Percentiles rank a stretch among this genome's conserved stretches.
Conservation (phyloP, 306 rosid genomes). For the Inga oerstediana region DNA sequence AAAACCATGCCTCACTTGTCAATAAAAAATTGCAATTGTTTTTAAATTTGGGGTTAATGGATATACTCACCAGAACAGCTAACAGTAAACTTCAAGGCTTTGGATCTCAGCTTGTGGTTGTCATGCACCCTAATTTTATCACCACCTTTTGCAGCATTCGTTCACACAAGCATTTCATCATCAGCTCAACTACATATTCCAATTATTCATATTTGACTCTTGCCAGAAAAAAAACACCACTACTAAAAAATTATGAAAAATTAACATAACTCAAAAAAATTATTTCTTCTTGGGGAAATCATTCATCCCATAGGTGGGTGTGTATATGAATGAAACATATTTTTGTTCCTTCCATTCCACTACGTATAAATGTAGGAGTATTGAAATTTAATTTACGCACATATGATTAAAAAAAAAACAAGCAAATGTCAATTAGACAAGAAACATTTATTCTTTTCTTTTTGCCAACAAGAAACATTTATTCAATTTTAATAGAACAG, state of each 20-base stretch:
- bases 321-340: not conserved
- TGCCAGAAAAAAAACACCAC: not conserved
- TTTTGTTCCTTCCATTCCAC: too few relatives aligned
- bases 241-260: too few relatives aligned
- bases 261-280: too few relatives aligned
- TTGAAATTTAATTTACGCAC: not conserved
- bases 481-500: not conserved
- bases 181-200: not conserved
- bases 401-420: too few relatives aligned
- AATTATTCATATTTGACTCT: not conserved
- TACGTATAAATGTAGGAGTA: not conserved
- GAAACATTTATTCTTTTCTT: too few relatives aligned
- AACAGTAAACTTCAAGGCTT: slow-evolving; percentile 51
- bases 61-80: slow-evolving; percentile 42
- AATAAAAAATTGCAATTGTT: too few relatives aligned
- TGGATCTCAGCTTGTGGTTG: slow-evolving; percentile 35
- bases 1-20: too few relatives aligned
- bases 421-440: not conserved
- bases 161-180: not conserved
- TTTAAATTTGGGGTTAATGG: not conserved
- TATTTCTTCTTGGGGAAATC: not conserved
- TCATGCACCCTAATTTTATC: slow-evolving; percentile 38
- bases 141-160: slow-evolving; percentile 57
- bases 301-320: not conserved
- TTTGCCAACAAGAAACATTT: not conserved